Evolutionary conservation across 2,329 filamentous ascomycete species (phyloP), one percentile per base, ranked within the genome.

Genomic region (Dactylellina sp.): DNA sequence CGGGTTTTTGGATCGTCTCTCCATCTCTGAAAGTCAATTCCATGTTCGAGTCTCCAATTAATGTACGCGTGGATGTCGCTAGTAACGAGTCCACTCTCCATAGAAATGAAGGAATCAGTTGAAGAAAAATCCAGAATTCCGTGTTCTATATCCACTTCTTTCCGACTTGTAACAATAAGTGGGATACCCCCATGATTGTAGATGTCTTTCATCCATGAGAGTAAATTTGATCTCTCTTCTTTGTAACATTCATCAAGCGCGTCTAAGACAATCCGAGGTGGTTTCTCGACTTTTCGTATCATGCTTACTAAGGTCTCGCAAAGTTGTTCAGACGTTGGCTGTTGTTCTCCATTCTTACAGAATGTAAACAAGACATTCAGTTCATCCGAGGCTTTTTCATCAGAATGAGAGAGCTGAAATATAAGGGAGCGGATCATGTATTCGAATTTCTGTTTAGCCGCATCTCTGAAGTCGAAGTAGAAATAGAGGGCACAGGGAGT

Each of bases 391-490:
- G 77, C 53, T 11, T 52, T 61, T 7, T 44, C 22, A 6, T 53
- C 71, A 12, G 77, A 76, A 20, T 76, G 42, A 20, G 76, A 46
- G 1, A 83, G 75, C 60, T 84, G 82, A 14, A 40, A 68, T 7
- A 83, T 50, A 1, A 84, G 75, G 9, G 82, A 83, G 16, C 80
- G 79, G 1, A 83, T 11, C 77, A 82, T 80, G 0, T 77, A 75
- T 14, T 81, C 79, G 2, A 79, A 47, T 0, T 75, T 42, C 63
- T 82, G 81, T 55, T 83, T 84, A 25, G 78, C 52, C 0, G 6
- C 40, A 53, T 83, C 79, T 3, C 79, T 82, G 76, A 83, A 84
- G 59, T 80, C 79, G n/a, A n/a, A n/a, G n/a, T n/a, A n/a, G 50
- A 82, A 82, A 66, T 80, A 81, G 75, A 81, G 82, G 56, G 81